Evolutionary conservation across 495 filamentous ascomycete genomes (phyloP).

Genomic region (Trichoderma virens): DNA sequence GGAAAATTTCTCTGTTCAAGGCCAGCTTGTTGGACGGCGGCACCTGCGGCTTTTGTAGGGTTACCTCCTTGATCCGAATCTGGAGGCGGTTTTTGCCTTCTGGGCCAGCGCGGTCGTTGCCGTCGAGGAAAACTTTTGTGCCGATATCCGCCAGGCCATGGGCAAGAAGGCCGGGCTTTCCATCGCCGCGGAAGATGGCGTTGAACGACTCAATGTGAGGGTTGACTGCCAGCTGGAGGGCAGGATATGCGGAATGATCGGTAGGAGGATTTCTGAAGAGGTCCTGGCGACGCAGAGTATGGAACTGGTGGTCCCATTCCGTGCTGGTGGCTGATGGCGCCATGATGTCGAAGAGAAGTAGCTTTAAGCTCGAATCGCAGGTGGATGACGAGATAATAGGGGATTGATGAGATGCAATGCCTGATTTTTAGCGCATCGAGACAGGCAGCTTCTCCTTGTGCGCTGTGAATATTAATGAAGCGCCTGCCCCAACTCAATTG

Average conservation of each 20-base stretch:
- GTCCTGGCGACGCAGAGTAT: constrained; percentile 71
- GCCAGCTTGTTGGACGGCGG: constrained; percentile 74
- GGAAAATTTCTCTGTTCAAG: constrained; percentile 74
- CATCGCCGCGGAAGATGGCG: constrained; percentile 64
- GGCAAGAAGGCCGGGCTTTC: constrained; percentile 59
- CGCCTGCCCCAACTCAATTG: neutral
- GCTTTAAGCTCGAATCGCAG: neutral
- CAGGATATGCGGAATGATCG: constrained; percentile 81
- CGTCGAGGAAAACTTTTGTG: constrained; percentile 78
- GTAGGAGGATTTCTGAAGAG: constrained; percentile 83
- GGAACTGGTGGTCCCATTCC: constrained; percentile 72
- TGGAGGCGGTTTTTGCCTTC: constrained; percentile 61
- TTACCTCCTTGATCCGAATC: constrained; percentile 66
- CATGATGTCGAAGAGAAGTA: constrained; percentile 38
- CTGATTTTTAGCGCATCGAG: neutral
- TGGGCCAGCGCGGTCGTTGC: constrained; percentile 47
- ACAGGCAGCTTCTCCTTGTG: neutral
- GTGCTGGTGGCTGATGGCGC: constrained; percentile 47
- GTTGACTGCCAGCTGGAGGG: constrained; percentile 69
- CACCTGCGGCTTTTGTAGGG: constrained; percentile 66
- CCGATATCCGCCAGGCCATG: constrained; percentile 81
- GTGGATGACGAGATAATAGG: neutral
- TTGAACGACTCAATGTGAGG: constrained; percentile 97
- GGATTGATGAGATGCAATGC: neutral
- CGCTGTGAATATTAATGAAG: neutral